Conservation (phyloP, 1,139 yeast genomes). For the Candida tropicalis region DNA sequence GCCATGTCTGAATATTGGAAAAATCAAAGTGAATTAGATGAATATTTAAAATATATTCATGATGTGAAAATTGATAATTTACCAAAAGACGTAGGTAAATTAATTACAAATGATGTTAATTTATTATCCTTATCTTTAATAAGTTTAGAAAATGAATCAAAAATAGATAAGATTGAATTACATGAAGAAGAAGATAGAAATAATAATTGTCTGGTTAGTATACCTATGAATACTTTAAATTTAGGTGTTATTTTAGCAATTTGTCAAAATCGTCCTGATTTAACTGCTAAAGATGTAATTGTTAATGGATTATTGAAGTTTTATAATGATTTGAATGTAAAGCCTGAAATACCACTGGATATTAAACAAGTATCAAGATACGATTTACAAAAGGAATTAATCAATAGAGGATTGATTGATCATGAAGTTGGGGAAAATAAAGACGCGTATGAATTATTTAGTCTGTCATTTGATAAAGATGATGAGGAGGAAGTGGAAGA, state of each 20-base stretch:
- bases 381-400: slow-evolving; percentile 14
- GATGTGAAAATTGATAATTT: slow-evolving; percentile 17
- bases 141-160: slow-evolving; percentile 9
- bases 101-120: slow-evolving; percentile 17
- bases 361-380: slow-evolving; percentile 8
- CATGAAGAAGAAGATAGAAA: slow-evolving; percentile 43
- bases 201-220: slow-evolving; percentile 21
- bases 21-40: neutral
- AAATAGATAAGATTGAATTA: slow-evolving; percentile 16
- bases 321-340: slow-evolving; percentile 14
- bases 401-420: slow-evolving; percentile 10
- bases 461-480: slow-evolving; percentile 1
- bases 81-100: slow-evolving; percentile 19
- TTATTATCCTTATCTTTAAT: slow-evolving; percentile 10
- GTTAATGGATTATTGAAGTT: slow-evolving; percentile 34
- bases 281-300: slow-evolving; percentile 44
- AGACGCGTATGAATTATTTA: slow-evolving; percentile 9
- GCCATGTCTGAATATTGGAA: slow-evolving; percentile 15
- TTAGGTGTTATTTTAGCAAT: slow-evolving; percentile 53
- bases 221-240: slow-evolving; percentile 12
- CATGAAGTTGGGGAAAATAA: slow-evolving; percentile 10
- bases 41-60: slow-evolving; percentile 9
- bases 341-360: slow-evolving; percentile 6
- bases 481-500: neutral
- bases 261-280: slow-evolving; percentile 29